These are phyloP conservation scores for Blastomyces silverae DNA, from an alignment of 2,329 filamentous ascomycete genomes.

Conservation along the genomic window DNA sequence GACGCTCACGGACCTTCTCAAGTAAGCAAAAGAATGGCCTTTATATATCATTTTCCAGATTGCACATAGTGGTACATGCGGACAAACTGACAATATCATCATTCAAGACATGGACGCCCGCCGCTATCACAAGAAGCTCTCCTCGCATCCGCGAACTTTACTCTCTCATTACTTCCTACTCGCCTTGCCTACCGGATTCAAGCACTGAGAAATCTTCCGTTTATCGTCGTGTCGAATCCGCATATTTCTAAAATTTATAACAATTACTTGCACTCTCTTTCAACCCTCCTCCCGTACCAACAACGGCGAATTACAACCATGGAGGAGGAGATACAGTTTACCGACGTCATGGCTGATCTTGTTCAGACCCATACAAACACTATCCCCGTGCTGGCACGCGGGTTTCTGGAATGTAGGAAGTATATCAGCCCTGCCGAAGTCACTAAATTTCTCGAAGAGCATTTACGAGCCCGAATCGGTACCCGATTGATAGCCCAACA, in stretches of 20 bases:
- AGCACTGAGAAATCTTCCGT: slow-evolving; percentile 85
- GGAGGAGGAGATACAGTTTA: slow-evolving; percentile 85
- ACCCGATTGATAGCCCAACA: slow-evolving; percentile 93
- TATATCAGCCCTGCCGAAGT: slow-evolving; percentile 79
- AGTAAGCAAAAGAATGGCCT: slow-evolving; percentile 46
- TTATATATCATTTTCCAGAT: neutral
- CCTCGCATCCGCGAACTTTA: slow-evolving; percentile 89
- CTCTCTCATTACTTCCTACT: slow-evolving; percentile 81
- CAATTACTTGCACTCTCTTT: slow-evolving; percentile 91
- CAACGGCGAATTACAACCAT: slow-evolving; percentile 64
- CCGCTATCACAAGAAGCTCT: slow-evolving; percentile 74
- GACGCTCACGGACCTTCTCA: slow-evolving; percentile 81
- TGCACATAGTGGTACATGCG: neutral
- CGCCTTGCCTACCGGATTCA: slow-evolving; percentile 91
- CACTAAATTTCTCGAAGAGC: slow-evolving; percentile 87
- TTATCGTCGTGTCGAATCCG: slow-evolving; percentile 96
- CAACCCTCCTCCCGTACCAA: slow-evolving; percentile 79
- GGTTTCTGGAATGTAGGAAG: slow-evolving; percentile 85
- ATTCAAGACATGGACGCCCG: slow-evolving; percentile 64
- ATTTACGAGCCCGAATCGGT: slow-evolving; percentile 87
- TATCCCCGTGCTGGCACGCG: slow-evolving; percentile 82
- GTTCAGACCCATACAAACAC: slow-evolving; percentile 92
- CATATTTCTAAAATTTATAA: slow-evolving; percentile 91
- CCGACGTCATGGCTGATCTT: slow-evolving; percentile 87
- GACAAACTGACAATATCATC: slow-evolving; percentile 16